These are phyloP conservation scores for Nemania diffusa DNA, from an alignment of 2,329 filamentous ascomycete genomes.

Conservation along the genomic window DNA sequence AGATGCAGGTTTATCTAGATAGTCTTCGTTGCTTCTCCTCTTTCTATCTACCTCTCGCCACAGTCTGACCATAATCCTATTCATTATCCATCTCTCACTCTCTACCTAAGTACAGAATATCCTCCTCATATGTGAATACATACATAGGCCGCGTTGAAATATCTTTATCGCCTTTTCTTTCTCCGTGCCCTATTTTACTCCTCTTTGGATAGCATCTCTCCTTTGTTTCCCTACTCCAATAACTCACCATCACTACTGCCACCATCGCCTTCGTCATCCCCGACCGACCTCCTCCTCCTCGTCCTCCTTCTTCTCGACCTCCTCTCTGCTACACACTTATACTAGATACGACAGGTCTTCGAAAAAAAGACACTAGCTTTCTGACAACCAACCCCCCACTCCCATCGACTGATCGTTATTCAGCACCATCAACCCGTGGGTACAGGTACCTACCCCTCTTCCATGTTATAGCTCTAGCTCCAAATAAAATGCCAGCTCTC, in stretches of 20 bases:
- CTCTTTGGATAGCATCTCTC: neutral
- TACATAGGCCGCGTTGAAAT: conserved; percentile 15
- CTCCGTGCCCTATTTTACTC: conserved; percentile 1
- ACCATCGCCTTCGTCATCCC: neutral
- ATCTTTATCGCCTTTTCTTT: neutral
- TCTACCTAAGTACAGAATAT: neutral
- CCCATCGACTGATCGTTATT: conserved; percentile 20
- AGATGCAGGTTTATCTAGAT: neutral
- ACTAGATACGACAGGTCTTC: conserved; percentile 16
- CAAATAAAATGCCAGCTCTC: conserved; percentile 22
- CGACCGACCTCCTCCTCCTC: neutral
- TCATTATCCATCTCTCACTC: neutral
- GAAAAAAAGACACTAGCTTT: neutral
- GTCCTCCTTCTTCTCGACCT: too few relatives aligned
- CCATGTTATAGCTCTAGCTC: conserved; percentile 23
- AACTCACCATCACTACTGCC: neutral
- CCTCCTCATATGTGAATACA: conserved; percentile 18
- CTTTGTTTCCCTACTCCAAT: neutral
- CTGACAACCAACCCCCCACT: conserved; percentile 20
- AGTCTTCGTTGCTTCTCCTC: neutral
- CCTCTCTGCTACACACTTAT: too few relatives aligned
- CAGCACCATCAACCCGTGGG: conserved; percentile 1
- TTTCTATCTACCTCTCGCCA: neutral
- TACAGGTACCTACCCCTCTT: conserved; percentile 21
- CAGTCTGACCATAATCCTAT: neutral